These are phyloP conservation scores for Alternaria burnsii DNA, from an alignment of 2,329 filamentous ascomycete genomes.

Conservation along the genomic window DNA sequence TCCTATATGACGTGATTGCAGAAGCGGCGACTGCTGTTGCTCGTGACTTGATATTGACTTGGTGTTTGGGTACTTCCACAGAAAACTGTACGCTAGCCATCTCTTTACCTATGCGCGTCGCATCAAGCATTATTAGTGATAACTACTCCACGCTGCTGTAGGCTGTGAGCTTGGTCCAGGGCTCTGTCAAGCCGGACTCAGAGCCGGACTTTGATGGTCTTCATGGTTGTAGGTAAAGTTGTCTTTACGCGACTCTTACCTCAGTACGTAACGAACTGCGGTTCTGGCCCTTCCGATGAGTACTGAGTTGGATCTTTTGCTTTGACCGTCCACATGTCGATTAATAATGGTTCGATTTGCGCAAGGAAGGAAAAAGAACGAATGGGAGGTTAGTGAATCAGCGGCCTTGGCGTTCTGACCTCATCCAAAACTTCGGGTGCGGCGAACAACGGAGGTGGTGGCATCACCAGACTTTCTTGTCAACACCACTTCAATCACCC, in stretches of 20 bases:
- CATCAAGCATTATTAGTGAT: no score
- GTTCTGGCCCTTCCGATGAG: no score
- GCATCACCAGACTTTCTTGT: conserved; percentile 23
- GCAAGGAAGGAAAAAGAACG: not conserved
- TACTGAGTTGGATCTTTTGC: no score
- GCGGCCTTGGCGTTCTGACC: conserved; percentile 39
- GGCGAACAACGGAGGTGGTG: conserved; percentile 35
- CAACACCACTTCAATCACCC: conserved; percentile 20
- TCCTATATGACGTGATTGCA: no score
- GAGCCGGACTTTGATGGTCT: not conserved
- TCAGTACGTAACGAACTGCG: no score
- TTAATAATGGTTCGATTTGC: not conserved
- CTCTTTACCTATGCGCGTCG: no score
- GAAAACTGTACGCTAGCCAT: not conserved
- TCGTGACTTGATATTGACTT: no score
- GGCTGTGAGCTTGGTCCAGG: not conserved
- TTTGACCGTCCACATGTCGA: no score
- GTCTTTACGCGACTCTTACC: no score
- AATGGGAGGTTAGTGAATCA: conserved; percentile 20
- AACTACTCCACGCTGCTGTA: no score
- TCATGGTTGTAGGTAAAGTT: not conserved
- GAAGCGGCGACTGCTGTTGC: no score
- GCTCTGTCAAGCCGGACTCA: not conserved
- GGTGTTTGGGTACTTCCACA: no score
- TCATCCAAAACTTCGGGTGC: conserved; percentile 40